These are phyloP conservation scores for Citrullus mucosospermus DNA, from an alignment of 306 rosid species.

Conservation along the genomic window DNA sequence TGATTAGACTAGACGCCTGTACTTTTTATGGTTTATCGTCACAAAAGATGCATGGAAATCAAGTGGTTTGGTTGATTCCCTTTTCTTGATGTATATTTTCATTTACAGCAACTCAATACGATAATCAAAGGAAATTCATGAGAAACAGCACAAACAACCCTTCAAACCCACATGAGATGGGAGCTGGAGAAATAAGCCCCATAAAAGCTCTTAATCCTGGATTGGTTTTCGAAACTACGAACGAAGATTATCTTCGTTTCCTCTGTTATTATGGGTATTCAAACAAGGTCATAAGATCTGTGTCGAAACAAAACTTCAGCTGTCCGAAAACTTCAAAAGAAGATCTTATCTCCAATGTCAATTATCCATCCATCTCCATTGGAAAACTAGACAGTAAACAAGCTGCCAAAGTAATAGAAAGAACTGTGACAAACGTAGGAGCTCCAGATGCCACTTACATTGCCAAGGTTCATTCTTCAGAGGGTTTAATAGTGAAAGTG, in stretches of 20 bases:
- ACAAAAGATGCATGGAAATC: background rate
- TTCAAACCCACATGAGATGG: constrained; percentile 66
- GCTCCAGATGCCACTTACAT: constrained; percentile 42
- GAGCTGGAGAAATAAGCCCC: constrained; percentile 84
- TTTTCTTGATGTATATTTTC: background rate
- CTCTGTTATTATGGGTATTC: constrained; percentile 71
- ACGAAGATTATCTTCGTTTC: constrained; percentile 47
- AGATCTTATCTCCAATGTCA: constrained; percentile 60
- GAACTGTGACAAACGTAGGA: constrained; percentile 81
- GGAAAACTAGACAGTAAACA: constrained; percentile 29
- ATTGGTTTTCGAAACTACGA: constrained; percentile 50
- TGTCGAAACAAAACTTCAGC: constrained; percentile 44
- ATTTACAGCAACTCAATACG: constrained; percentile 48
- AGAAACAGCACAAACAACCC: constrained; percentile 49
- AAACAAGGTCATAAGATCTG: constrained; percentile 37
- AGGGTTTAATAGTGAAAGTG: constrained; percentile 52
- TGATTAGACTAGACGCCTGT: background rate
- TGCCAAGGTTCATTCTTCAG: constrained; percentile 48
- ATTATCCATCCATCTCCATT: constrained; percentile 86
- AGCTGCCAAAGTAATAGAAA: constrained; percentile 26
- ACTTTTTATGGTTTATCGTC: background rate
- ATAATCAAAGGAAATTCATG: constrained; percentile 54
- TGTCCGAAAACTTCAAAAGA: constrained; percentile 54
- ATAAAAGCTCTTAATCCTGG: constrained; percentile 72
- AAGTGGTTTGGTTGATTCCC: background rate